Evolutionary conservation across 805 yeast genomes (phyloP), one percentile per base, ranked within the genome.

Genomic region (Teunomyces gatunensis): DNA sequence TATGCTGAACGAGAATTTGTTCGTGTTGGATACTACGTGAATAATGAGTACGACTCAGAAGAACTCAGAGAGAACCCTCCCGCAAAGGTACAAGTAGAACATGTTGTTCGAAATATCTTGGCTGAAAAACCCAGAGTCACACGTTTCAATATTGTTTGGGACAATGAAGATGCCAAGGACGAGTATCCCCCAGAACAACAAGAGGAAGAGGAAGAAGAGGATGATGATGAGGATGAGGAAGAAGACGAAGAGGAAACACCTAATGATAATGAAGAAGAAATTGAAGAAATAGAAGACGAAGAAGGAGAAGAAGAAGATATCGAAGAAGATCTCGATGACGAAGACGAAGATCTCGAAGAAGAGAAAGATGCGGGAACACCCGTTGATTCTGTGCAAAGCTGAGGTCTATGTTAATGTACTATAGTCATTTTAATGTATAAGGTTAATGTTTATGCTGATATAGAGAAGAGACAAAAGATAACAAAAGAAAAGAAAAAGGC

Each of bases 51-150:
- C 60, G 97, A 92, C 61, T 76, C 84, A 12, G 98, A 92, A 62
- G 98, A 94, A 58, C 69, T 94, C 58, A 78, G 97, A 48, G 96
- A 90, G 61, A 89, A 87, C 54, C 97, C 97, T 1, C 98, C 98
- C 2, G 80, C 85, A 1, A 89, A 90, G 61, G 97, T 92, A 1
- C 96, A 89, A 60, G 90, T 92, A 3, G 96, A 89, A 48, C 94
- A 87, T 60, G 96, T 94, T 35, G 96, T 89, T 25, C 80, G 99
- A 61, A 94, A 92, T 67, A 87, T 94, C 32, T 74, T 94, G 48
- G 98, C 98, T 3, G 98, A 94, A 64, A 94, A 94, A 71, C 99
- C 99, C 37, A 78, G 98, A 56, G 99, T 94, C 35, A 94, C 99
- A 5, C 76, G 97, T 54, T 94, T 94, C 69, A 94, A 94, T 65